phyloP scores from a whole-genome alignment of 2,329 filamentous ascomycete species.

The Trichoderma citrinoviride region DNA sequence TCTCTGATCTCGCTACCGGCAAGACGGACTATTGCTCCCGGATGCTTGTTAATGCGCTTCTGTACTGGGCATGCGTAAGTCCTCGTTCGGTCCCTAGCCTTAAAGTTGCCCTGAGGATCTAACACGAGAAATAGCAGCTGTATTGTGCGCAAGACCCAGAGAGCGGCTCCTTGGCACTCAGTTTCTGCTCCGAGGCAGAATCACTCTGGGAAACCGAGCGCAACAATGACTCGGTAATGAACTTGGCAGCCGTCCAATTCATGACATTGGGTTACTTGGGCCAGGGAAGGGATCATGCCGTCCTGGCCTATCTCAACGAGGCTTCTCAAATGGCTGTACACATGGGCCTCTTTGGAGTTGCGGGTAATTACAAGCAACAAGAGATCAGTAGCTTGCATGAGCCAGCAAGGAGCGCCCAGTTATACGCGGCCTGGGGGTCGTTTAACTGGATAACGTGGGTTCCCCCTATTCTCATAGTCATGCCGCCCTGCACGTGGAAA shows the following conservation, averaged over 20 bases:
- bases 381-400: not conserved
- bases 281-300: constrained; percentile 36
- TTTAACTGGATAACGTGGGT: not conserved
- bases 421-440: not conserved
- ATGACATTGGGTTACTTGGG: constrained; percentile 36
- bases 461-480: too few relatives aligned
- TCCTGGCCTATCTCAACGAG: constrained; percentile 31
- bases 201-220: not conserved
- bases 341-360: not conserved
- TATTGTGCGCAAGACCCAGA: too few relatives aligned
- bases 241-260: constrained; percentile 35
- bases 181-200: not conserved
- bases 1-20: not conserved
- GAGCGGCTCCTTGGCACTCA: too few relatives aligned
- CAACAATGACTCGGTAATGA: constrained; percentile 9
- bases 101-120: not conserved
- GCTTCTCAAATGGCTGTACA: not conserved
- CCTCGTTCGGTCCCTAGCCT: too few relatives aligned
- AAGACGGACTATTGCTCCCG: not conserved
- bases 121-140: too few relatives aligned
- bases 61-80: not conserved
- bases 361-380: too few relatives aligned
- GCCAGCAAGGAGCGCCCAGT: not conserved
- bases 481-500: too few relatives aligned
- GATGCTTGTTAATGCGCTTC: not conserved